These are phyloP conservation scores for slime mould (Dictyostelium discoideum) DNA, from an alignment of 78 protist genomes.

Conservation along the genomic window DNA sequence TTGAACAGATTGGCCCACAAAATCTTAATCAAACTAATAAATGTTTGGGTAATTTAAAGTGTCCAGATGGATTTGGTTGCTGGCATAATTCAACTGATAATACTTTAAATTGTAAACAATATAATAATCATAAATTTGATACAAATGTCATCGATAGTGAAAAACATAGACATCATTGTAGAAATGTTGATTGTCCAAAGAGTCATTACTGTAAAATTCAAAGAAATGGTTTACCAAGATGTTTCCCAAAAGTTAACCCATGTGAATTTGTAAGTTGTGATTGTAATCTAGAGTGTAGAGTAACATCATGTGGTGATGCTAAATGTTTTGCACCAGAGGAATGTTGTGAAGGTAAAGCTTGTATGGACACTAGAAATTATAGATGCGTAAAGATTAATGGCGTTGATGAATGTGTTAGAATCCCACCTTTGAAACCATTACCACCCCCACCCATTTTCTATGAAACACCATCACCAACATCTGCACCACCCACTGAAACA, in stretches of 20 bases:
- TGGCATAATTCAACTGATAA: not conserved
- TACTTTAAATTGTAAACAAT: not conserved
- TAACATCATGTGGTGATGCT: slow-evolving; percentile 5
- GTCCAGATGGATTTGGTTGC: slow-evolving; percentile 26
- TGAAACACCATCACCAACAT: not conserved
- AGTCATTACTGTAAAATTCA: not conserved
- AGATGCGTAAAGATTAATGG: not conserved
- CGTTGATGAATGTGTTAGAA: not conserved
- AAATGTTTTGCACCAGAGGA: not conserved
- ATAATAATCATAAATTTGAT: not conserved
- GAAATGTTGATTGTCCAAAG: slow-evolving; percentile 9
- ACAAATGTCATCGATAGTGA: not conserved
- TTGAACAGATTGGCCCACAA: not conserved
- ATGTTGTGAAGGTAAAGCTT: slow-evolving; percentile 2
- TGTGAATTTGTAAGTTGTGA: not conserved
- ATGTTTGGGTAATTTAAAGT: not conserved
- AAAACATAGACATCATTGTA: not conserved
- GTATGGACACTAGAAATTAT: not conserved
- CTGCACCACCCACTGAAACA: not conserved
- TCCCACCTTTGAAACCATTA: not conserved
- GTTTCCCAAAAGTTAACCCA: not conserved
- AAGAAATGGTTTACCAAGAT: slow-evolving; percentile 15
- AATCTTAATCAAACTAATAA: not conserved
- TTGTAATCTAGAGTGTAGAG: not conserved
- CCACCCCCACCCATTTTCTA: not conserved